These are phyloP conservation scores for Apiotrichum mycotoxinovorans DNA, from an alignment of 1,284 basidiomycete species.

Conservation along the genomic window DNA sequence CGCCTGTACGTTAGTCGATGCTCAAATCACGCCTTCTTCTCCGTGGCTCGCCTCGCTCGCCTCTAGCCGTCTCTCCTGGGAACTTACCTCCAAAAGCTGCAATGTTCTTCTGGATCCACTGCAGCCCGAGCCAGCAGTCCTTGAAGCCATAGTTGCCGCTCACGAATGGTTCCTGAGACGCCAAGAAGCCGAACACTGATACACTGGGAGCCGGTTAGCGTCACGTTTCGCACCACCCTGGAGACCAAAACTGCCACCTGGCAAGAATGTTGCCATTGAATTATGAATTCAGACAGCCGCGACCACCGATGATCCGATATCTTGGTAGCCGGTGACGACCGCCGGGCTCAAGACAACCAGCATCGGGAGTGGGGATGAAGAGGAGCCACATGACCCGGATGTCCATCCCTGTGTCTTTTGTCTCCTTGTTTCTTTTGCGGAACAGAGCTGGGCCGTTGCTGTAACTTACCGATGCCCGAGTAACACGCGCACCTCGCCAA, in stretches of 20 bases:
- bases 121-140: conserved; percentile 64
- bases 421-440: too few species aligned
- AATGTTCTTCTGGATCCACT: conserved; percentile 63
- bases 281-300: too few species aligned
- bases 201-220: conserved; percentile 39
- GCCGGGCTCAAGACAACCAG: too few species aligned
- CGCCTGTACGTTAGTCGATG: conserved; percentile 6
- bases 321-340: too few species aligned
- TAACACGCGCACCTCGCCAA: conserved; percentile 63
- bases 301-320: too few species aligned
- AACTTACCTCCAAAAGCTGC: conserved; percentile 58
- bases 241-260: neutral
- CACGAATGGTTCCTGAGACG: conserved; percentile 57
- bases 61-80: neutral
- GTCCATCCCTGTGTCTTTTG: too few species aligned
- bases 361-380: too few species aligned
- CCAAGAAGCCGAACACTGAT: conserved; percentile 70
- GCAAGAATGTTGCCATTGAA: too few species aligned
- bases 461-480: conserved; percentile 26
- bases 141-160: conserved; percentile 72
- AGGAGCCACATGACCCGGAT: too few species aligned
- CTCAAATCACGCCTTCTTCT: neutral
- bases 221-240: conserved; percentile 25
- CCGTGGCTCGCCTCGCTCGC: too few species aligned
- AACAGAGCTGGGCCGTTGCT: too few species aligned